Evolutionary conservation across 192 early-diverging fungal genomes (phyloP), one percentile per base, ranked within the genome.

Genomic region (Coemansia sp.): DNA sequence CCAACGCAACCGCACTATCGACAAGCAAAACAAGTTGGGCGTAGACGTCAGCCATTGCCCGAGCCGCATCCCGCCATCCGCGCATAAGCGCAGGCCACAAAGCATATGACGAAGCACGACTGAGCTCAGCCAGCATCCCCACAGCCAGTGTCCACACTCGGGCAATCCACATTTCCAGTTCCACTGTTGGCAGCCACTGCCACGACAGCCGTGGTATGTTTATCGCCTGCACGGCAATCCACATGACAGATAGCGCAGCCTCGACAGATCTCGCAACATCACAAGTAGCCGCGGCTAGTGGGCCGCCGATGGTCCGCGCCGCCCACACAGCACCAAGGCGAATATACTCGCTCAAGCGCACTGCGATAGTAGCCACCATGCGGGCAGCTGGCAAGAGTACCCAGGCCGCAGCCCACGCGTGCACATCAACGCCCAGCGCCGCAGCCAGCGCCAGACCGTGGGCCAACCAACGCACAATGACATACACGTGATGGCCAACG

Each of bases 11-110:
- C 1, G 65, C 64, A 2, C 20, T 9, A 64, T 81, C 79, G 2
- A 81, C 74, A 0, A 49, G 36, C 0, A 68, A 63, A 9, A 65
- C 71, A 27, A 81, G 71, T 74, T 68, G 74, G 3, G 29, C n/a
- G 34, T 72, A 71, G 16, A 81, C 69, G 15, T 81, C 79, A 8
- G 57, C 62, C 71, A 74, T 75, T 8, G 74, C 79, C 41, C 46
- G 71, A 10, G 34, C 57, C 2, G 63, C 73, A 11, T 81, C 79
- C 7, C 53, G 15, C 50, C 65, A 66, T 0, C 74, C 66, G 31
- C 68, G 68, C n/a, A 38, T 38, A 22, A 69, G 24, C 11, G 53
- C 7, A 12, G 79, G 74, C 79, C 74, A 81, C 41, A 43, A 3
- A 16, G 41, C 41, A 12, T 43, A 12, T 13, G 41, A 43, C 13